These are phyloP conservation scores for Tuber indicum DNA, from an alignment of 495 filamentous ascomycete genomes.

Conservation along the genomic window DNA sequence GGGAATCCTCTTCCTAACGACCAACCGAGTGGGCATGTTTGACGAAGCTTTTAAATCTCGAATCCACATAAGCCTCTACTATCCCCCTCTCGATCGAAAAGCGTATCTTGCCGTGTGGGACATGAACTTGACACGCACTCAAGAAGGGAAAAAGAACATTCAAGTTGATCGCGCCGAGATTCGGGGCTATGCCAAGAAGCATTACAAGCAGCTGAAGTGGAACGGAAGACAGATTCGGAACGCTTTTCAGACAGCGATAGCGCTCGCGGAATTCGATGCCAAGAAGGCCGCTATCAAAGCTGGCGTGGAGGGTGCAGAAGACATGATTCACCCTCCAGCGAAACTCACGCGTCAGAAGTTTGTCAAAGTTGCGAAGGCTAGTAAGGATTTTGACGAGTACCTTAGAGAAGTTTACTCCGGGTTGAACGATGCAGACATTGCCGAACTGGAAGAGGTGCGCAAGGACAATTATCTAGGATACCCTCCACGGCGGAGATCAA, in stretches of 20 bases:
- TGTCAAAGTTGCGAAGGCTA: neutral
- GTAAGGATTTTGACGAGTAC: neutral
- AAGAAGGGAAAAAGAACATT: constrained; percentile 11
- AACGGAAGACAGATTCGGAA: constrained; percentile 37
- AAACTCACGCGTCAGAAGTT: neutral
- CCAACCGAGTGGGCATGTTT: constrained; percentile 52
- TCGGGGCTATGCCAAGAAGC: constrained; percentile 8
- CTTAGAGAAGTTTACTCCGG: neutral
- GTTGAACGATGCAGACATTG: neutral
- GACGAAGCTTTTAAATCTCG: constrained; percentile 50
- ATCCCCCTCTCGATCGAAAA: constrained; percentile 41
- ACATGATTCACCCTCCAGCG: neutral
- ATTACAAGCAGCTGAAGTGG: constrained; percentile 11
- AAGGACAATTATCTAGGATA: neutral
- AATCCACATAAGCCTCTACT: constrained; percentile 50
- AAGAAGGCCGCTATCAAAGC: neutral
- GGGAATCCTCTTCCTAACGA: constrained; percentile 56
- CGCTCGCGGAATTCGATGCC: constrained; percentile 19
- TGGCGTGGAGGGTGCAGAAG: neutral
- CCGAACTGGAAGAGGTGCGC: neutral
- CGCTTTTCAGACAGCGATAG: constrained; percentile 27
- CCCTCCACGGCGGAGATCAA: neutral
- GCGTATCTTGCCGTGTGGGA: constrained; percentile 12
- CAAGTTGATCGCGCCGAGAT: constrained; percentile 12
- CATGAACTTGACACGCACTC: constrained; percentile 10